These are phyloP conservation scores for Leccinum ponderosum DNA, from an alignment of 1,284 basidiomycete genomes.

Conservation along the genomic window DNA sequence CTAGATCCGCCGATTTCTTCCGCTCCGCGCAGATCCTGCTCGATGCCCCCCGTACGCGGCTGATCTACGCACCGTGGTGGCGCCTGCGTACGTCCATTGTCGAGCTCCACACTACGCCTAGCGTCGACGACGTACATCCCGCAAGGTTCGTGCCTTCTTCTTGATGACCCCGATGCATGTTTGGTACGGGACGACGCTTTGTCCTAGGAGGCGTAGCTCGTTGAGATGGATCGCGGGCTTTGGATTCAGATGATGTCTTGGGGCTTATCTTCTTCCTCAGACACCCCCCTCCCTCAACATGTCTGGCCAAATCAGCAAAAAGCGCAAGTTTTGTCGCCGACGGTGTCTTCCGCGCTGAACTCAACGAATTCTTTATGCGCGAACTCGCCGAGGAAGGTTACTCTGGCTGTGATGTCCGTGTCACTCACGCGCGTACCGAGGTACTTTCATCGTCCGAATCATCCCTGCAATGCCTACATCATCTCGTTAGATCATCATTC, in stretches of 20 bases:
- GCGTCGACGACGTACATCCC: conserved; percentile 17
- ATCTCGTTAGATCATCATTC: conserved; percentile 90
- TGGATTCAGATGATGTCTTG: conserved; percentile 19
- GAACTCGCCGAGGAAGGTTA: conserved; percentile 99
- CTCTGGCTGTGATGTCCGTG: conserved; percentile 99
- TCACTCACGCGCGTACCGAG: conserved; percentile 99
- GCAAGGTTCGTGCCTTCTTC: conserved; percentile 27
- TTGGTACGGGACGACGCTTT: not conserved
- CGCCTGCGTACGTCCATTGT: conserved; percentile 62
- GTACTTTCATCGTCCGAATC: conserved; percentile 39
- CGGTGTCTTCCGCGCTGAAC: conserved; percentile 97
- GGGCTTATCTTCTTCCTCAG: conserved; percentile 25
- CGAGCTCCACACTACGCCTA: conserved; percentile 19
- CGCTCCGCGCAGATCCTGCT: conserved; percentile 78
- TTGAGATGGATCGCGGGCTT: conserved; percentile 22
- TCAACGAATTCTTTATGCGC: conserved; percentile 98
- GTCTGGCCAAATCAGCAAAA: conserved; percentile 90
- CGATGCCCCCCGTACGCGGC: conserved; percentile 47
- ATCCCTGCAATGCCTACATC: conserved; percentile 4
- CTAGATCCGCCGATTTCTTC: conserved; percentile 70
- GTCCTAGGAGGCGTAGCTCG: not conserved
- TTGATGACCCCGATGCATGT: not conserved
- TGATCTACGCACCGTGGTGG: conserved; percentile 74
- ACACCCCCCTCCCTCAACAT: conserved; percentile 43
- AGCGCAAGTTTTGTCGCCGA: conserved; percentile 99